Percentiles rank a stretch among this genome's conserved stretches.
Evolutionary conservation across 228 moss, liverwort and hornwort species (phyloP).

Genomic region (Sphagnum magellanicum): DNA sequence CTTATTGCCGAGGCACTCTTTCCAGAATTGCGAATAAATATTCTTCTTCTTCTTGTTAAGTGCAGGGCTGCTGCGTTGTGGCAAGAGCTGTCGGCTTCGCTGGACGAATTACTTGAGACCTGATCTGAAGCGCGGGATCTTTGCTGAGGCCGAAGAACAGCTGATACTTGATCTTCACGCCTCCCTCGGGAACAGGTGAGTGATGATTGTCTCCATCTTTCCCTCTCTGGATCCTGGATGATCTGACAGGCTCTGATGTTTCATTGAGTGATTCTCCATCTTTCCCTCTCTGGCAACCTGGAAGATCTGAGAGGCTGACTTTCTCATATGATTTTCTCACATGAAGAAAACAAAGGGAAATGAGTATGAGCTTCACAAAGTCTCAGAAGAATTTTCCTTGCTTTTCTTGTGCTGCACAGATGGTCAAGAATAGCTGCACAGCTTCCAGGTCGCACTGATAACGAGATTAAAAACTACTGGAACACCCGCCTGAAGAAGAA

Average conservation of each 20-base stretch:
- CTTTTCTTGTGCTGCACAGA: constrained; percentile 6
- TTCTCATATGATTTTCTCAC: not conserved
- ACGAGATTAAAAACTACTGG: constrained; percentile 60
- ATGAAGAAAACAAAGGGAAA: not conserved
- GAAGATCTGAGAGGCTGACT: not conserved
- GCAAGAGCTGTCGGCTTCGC: constrained; percentile 88
- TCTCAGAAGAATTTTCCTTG: not conserved
- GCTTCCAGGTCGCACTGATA: constrained; percentile 51
- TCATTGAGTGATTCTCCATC: not conserved
- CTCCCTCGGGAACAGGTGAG: constrained; percentile 69
- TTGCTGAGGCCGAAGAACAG: constrained; percentile 60
- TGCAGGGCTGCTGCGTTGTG: constrained; percentile 70
- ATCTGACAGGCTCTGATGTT: not conserved
- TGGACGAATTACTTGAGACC: constrained; percentile 94
- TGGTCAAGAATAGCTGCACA: constrained; percentile 51
- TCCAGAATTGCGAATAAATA: not conserved
- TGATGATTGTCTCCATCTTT: not conserved
- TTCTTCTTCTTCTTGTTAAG: too few relatives aligned
- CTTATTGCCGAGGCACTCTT: too few relatives aligned
- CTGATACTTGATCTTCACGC: constrained; percentile 73
- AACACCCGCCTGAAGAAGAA: constrained; percentile 56
- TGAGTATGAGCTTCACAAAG: not conserved
- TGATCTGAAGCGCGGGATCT: constrained; percentile 80
- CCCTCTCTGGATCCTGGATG: not conserved
- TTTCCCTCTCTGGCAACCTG: not conserved